A percentile compares a stretch with the other conserved stretches of the same genome.
phyloP scores from a whole-genome alignment of 1,284 basidiomycete species.

The Vanrija pseudolonga region DNA sequence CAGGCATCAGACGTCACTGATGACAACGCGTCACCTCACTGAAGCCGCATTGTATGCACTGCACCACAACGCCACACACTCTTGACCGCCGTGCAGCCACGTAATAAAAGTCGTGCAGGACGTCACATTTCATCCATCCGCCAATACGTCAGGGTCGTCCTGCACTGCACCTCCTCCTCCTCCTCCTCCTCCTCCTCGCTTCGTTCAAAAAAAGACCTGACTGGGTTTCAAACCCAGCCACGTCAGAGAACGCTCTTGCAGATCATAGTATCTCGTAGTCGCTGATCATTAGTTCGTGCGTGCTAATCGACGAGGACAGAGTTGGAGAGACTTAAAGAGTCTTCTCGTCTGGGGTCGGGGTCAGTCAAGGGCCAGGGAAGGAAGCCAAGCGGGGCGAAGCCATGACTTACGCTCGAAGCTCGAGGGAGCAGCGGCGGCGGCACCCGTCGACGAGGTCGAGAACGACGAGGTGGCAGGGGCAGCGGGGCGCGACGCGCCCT shows the following conservation, averaged over 20 bases:
- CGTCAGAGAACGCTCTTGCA: not conserved
- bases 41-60: too few species aligned
- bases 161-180: not conserved
- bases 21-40: too few species aligned
- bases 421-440: conserved; percentile 31
- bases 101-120: not conserved
- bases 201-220: not conserved
- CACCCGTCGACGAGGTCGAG: not conserved
- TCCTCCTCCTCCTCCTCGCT: not conserved
- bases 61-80: not conserved
- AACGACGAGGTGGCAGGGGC: not conserved
- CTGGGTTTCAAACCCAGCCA: not conserved
- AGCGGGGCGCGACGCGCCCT: conserved; percentile 8
- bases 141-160: not conserved
- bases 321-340: conserved; percentile 24
- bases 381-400: not conserved
- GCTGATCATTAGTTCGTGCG: conserved; percentile 7
- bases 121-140: conserved; percentile 3
- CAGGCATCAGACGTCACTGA: too few species aligned
- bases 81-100: too few species aligned
- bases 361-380: not conserved
- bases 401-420: conserved; percentile 40
- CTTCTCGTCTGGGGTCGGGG: conserved; percentile 30
- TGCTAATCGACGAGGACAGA: too few species aligned
- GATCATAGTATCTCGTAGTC: conserved; percentile 11